Conservation (phyloP, 2,329 filamentous ascomycete genomes). For the Colletotrichum euphorbiae region DNA sequence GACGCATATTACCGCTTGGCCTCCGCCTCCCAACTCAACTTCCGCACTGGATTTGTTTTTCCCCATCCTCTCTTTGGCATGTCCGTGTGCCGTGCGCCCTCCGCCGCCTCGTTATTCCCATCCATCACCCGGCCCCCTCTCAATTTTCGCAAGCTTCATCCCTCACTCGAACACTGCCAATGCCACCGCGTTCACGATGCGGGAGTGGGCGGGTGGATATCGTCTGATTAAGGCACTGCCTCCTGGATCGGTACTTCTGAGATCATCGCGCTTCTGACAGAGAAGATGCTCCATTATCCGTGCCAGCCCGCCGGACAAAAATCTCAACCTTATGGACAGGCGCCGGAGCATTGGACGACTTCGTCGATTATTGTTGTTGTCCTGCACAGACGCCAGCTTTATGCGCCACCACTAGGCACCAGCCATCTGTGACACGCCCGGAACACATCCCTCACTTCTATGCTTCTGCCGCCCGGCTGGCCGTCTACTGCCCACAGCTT, state of each 20-base stretch:
- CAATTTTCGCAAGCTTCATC: conserved; percentile 21
- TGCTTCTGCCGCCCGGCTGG: background rate
- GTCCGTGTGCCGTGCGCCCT: conserved; percentile 28
- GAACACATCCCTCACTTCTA: background rate
- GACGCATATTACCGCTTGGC: conserved; percentile 3
- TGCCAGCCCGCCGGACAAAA: conserved; percentile 19
- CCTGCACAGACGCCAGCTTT: conserved; percentile 13
- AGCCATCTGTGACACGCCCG: background rate
- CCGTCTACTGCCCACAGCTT: background rate
- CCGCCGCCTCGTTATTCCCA: conserved; percentile 27
- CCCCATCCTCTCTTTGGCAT: conserved; percentile 37
- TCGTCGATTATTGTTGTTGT: background rate
- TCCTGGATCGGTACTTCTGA: conserved; percentile 35
- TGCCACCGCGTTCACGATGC: conserved; percentile 16
- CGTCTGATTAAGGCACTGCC: conserved; percentile 30
- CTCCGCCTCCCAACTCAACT: background rate
- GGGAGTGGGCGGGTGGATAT: conserved; percentile 35
- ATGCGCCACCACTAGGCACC: background rate
- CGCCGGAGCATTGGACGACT: conserved; percentile 19
- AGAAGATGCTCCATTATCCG: conserved; percentile 2
- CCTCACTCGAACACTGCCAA: conserved; percentile 15
- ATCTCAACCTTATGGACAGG: background rate
- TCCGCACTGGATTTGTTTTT: conserved; percentile 23
- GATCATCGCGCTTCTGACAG: conserved; percentile 30
- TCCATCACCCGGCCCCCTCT: background rate